Base-by-base conservation (phyloP, 768 basidiomycete species). In the Lactifluus subvellereus region DNA sequence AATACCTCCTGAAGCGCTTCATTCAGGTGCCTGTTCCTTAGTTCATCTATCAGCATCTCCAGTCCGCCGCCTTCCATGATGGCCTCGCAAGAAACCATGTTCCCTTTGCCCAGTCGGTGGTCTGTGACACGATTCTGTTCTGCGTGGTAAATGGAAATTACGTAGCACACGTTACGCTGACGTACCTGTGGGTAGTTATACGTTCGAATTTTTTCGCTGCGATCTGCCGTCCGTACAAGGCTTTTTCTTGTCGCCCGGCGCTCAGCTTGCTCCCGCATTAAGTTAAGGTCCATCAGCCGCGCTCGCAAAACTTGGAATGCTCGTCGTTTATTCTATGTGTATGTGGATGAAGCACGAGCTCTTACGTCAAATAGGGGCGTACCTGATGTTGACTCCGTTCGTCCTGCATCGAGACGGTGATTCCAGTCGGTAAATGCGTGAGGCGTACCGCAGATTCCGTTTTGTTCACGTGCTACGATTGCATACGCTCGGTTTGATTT, bases 351-450 rank as follows among this genome's bases (percentile, higher is more conserved):
- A 2, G 14, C 22, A 16, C 22, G 45, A 47, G 35, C n/a, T 35
- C 33, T 45, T 18, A 60, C 53, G 8, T n/a, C 32, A 13, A 54
- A 32, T 18, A n/a, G 35, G 18, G 27, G 66, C 77, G 11, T 61
- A 93, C 93, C 78, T 92, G 89, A 73, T 98, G 96, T 70, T 99
- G 97, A 72, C 89, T 92, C 6, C 97, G 84, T 68, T 95, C 94
- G 70, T 99, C 95, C 76, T 99, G 97, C 91, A 98, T 98, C 8
- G 94, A 94, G 9, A 98, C 96, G 1, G 88, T 89, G 59, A 98
- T 87, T 0, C 96, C 94, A 4, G 93, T 90, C 1, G 97, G 96
- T 14, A 89, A 76, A 69, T 99, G 97, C 0, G 94, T 96, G 50
- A 98, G 74, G 1, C 97, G 87, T 22, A 99, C 94, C 2, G 97